Evolutionary conservation across 2,329 filamentous ascomycete genomes (phyloP), one percentile per base, ranked within the genome.

Genomic region (Colletotrichum gigasporum): DNA sequence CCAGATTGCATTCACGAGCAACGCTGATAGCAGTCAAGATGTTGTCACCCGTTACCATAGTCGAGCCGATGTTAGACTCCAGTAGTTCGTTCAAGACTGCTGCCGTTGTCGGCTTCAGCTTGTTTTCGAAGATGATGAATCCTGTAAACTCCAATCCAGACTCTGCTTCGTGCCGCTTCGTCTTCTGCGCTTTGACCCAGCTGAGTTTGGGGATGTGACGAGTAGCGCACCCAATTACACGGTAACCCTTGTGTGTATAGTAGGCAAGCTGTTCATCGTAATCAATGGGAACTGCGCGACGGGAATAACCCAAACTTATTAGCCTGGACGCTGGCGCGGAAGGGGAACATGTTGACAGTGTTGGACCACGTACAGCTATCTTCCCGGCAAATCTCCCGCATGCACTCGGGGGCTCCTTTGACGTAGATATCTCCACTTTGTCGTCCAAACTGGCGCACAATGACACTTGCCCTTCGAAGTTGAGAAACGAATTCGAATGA

Each of bases 81-180:
- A 88, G 85, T 3, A 99, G 85, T 78, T 98, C 94, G 59, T 91
- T 86, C 24, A 99, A 87, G 32, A 97, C 91, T 2, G 85, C 86
- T 2, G 92, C 86, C 0, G 95, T 97, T 18, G 88, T 94, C 2
- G 92, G 90, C 76, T 99, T 99, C 66, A 99, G 82, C 79, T 99
- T 99, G 80, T 99, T 99, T 79, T 99, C 96, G 71, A 99, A 99
- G 56, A 99, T 91, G 73, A 99, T 98, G 79, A 99, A 99, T 5
- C 96, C 96, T 34, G 94, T 86, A 73, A 99, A 98, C 45, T 95
- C 89, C 10, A 99, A 85, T 30, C 89, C 84, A 3, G 87, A 91
- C 76, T 99, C 96, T 8, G 92, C 94, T 55, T 97, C 92, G 37
- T 89, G 81, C 28, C 96, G 90, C 70, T 89, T 91, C 90, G 98